Conservation (phyloP, 352 stramenopile species). For the Pythium aristosporum region DNA sequence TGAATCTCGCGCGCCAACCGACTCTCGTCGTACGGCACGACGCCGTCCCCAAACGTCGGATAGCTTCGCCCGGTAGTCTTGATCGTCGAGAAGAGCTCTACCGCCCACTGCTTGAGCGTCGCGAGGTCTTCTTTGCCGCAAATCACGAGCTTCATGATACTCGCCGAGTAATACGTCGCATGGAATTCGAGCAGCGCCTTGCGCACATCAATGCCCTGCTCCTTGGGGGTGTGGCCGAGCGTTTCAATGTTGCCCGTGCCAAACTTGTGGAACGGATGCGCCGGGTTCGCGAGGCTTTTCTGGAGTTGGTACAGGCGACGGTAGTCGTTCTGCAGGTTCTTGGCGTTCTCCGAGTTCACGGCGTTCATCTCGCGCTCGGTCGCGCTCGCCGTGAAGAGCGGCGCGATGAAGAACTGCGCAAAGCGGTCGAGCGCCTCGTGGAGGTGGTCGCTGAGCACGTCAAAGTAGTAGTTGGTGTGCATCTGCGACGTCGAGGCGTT, state of each 20-base stretch:
- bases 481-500: slow-evolving; percentile 97
- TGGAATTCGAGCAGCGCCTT: slow-evolving; percentile 84
- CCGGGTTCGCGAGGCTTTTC: slow-evolving; percentile 66
- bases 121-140: slow-evolving; percentile 86
- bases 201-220: slow-evolving; percentile 57
- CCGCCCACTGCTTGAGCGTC: slow-evolving; percentile 76
- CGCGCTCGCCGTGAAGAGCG: slow-evolving; percentile 89
- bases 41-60: slow-evolving; percentile 48
- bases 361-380: slow-evolving; percentile 95
- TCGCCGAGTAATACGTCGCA: slow-evolving; percentile 88
- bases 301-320: slow-evolving; percentile 81
- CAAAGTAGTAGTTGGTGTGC: slow-evolving; percentile 98
- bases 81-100: slow-evolving; percentile 80
- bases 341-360: slow-evolving; percentile 96
- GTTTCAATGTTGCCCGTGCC: slow-evolving; percentile 89
- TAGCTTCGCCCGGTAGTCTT: slow-evolving; percentile 59
- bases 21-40: slow-evolving; percentile 48
- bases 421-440: slow-evolving; percentile 94
- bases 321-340: slow-evolving; percentile 95
- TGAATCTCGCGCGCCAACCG: slow-evolving; percentile 43
- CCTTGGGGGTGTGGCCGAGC: slow-evolving; percentile 43
- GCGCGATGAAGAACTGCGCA: slow-evolving; percentile 97
- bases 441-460: slow-evolving; percentile 82
- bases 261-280: slow-evolving; percentile 89
- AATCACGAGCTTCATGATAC: slow-evolving; percentile 90